Evolutionary conservation across 495 filamentous ascomycete genomes (phyloP), one percentile per base, ranked within the genome.

Genomic region (Geopyxis carbonaria): DNA sequence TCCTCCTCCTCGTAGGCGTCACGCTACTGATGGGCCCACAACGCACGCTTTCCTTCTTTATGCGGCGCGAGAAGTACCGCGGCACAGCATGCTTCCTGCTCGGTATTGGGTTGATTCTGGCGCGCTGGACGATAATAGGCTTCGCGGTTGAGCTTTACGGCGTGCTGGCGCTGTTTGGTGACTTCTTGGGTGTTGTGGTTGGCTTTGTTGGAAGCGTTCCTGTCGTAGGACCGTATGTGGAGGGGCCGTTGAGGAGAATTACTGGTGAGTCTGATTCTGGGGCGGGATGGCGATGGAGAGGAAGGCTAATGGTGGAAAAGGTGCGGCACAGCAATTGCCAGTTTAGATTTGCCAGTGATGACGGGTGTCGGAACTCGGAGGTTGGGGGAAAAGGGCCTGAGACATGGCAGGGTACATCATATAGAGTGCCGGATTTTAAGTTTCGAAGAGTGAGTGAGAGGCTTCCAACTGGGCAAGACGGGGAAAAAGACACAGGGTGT

Each of bases 1-100:
- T 97, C 62, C 83, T 97, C 62, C 93, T 97, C 67, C 75, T 97
- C 25, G 73, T 92, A 66, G 89, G 89, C 58, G 69, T 97, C 3
- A 89, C 84, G 22, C 74, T 94, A 24, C 84, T 94, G 40, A 91
- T 95, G 65, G 91, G 91, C n/a, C 65, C 83, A 33, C 68, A 76
- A 57, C 93, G 93, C 53, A 94, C 89, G 5, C 60, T 81, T 23
- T 61, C 74, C 59, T 97, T 97, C 70, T 97, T 97, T 67, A 78
- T 83, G 34, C 80, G 86, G 27, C 77, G 73, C 35, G 80, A 93
- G 48, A 97, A 97, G 58, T 67, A 81, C 46, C 83, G 85, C 56
- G 89, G 89, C 45, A 93, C 82, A 4, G 80, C 76, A 9, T 86
- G 84, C 13, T 97, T 97, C 64, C 69, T 76, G 50, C 59, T 64